phyloP scores from a whole-genome alignment of 1,284 basidiomycete species.

The Sporisorium reilianum region DNA sequence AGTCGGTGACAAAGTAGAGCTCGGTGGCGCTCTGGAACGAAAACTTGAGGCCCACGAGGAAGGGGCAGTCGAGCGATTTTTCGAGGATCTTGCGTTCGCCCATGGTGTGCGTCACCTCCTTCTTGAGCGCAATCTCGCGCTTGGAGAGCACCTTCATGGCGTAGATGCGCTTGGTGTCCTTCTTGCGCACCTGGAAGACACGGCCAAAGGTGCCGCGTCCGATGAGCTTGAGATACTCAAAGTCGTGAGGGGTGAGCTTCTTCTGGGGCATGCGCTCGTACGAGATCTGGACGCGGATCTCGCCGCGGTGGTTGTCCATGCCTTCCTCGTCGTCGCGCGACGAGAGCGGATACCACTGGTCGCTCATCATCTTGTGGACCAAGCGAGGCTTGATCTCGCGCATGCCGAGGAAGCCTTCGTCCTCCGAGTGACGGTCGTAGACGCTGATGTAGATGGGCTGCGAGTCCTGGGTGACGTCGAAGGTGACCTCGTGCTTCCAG shows the following conservation, averaged over 20 bases:
- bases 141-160: slow-evolving; percentile 99
- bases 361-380: slow-evolving; percentile 90
- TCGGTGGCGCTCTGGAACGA: slow-evolving; percentile 97
- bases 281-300: slow-evolving; percentile 93
- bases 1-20: slow-evolving; percentile 97
- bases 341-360: slow-evolving; percentile 93
- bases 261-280: slow-evolving; percentile 75
- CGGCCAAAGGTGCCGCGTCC: slow-evolving; percentile 96
- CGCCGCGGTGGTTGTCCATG: slow-evolving; percentile 73
- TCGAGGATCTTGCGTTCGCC: slow-evolving; percentile 99
- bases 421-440: slow-evolving; percentile 89
- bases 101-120: slow-evolving; percentile 99
- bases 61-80: slow-evolving; percentile 91
- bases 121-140: slow-evolving; percentile 98
- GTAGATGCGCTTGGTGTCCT: slow-evolving; percentile 97
- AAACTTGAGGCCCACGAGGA: slow-evolving; percentile 98
- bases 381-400: slow-evolving; percentile 91
- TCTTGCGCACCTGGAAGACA: slow-evolving; percentile 98
- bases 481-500: slow-evolving; percentile 97
- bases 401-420: slow-evolving; percentile 87
- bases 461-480: slow-evolving; percentile 89
- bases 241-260: slow-evolving; percentile 75
- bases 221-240: slow-evolving; percentile 98
- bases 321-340: slow-evolving; percentile 57
- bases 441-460: slow-evolving; percentile 90